These are phyloP conservation scores for Microdochium nivale DNA, from an alignment of 2,329 filamentous ascomycete species.

Conservation along the genomic window DNA sequence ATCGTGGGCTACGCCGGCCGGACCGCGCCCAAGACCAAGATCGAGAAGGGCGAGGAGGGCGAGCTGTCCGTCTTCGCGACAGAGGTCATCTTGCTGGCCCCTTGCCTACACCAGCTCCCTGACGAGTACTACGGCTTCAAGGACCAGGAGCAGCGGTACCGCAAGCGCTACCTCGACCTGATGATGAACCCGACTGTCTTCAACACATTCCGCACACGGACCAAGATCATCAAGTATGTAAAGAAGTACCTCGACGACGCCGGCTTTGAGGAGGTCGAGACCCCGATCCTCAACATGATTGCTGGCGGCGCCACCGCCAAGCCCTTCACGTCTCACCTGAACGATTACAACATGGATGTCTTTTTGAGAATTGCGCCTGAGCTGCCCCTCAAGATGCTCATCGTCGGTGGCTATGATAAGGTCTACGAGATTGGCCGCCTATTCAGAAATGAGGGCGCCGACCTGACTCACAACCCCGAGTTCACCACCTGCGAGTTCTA, in stretches of 20 bases:
- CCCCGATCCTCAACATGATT: conserved; percentile 94
- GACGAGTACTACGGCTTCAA: conserved; percentile 91
- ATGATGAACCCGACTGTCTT: conserved; percentile 91
- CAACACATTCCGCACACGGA: conserved; percentile 74
- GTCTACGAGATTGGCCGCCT: conserved; percentile 95
- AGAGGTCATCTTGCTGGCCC: conserved; percentile 77
- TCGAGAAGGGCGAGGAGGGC: conserved; percentile 66
- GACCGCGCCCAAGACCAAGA: conserved; percentile 85
- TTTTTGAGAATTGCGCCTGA: conserved; percentile 94
- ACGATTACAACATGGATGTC: conserved; percentile 89
- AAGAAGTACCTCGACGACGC: conserved; percentile 80
- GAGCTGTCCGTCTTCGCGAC: conserved; percentile 91
- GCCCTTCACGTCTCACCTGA: conserved; percentile 93
- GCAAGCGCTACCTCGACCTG: conserved; percentile 88
- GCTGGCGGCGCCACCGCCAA: conserved; percentile 92
- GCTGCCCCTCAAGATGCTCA: conserved; percentile 90
- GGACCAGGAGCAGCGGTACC: conserved; percentile 87
- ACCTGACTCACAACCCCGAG: conserved; percentile 94
- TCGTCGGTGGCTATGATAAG: conserved; percentile 87
- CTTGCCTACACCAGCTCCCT: conserved; percentile 85
- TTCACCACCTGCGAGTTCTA: conserved; percentile 99
- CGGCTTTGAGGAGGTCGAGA: conserved; percentile 91
- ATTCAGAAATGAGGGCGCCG: conserved; percentile 89
- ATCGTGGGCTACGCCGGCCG: conserved; percentile 76
- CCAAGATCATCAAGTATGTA: conserved; percentile 83